phyloP scores from a whole-genome alignment of 164 flowering plant genomes.

The grape (Vitis vinifera) region ASM3070453v1 NC_081809.1:2907501-2908000 shows the following conservation, averaged over 20 bases:
- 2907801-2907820: constrained; percentile 68
- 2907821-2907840: constrained; percentile 66
- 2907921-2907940: constrained; percentile 5
- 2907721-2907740: background rate
- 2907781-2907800: constrained; percentile 76
- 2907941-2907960: constrained; percentile 9
- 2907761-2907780: constrained; percentile 92
- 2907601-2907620: too few relatives aligned
- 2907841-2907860: constrained; percentile 78
- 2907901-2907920: constrained; percentile 25
- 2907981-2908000: constrained; percentile 91
- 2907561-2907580: too few relatives aligned
- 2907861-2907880: constrained; percentile 87
- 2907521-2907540: background rate
- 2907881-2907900: constrained; percentile 99
- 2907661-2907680: too few relatives aligned
- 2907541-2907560: too few relatives aligned
- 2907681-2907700: too few relatives aligned
- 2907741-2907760: constrained; percentile 43
- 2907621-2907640: too few relatives aligned
- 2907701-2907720: too few relatives aligned
- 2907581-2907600: too few relatives aligned
- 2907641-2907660: too few relatives aligned
- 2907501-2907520: too few relatives aligned
- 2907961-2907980: constrained; percentile 1